A percentile compares a stretch with the other conserved stretches of the same genome.
These are phyloP conservation scores for Phytopythium litorale DNA, from an alignment of 352 stramenopile genomes.

Conservation along the genomic window DNA sequence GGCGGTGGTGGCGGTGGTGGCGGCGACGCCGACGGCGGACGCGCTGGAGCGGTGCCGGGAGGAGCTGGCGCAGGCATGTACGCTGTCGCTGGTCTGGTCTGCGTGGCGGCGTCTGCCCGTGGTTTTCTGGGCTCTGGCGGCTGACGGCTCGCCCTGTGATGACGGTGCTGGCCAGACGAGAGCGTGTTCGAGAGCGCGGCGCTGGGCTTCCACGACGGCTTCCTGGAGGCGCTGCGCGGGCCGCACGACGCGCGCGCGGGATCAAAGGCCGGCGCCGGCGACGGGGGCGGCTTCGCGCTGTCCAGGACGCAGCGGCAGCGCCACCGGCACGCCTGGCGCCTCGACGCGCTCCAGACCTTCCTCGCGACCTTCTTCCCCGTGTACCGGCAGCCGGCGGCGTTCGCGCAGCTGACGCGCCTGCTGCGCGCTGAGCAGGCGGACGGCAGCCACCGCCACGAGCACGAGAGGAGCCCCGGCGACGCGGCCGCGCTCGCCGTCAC, in stretches of 20 bases:
- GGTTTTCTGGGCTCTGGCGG: not conserved
- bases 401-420: conserved; percentile 18
- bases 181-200: conserved; percentile 5
- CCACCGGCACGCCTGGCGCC: conserved; percentile 18
- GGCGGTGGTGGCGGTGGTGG: not conserved
- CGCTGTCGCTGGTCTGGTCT: not conserved
- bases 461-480: not conserved
- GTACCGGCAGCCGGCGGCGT: conserved; percentile 24
- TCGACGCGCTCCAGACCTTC: conserved; percentile 25
- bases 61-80: conserved; percentile 8
- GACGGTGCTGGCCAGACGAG: not conserved
- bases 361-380: conserved; percentile 28
- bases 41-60: not conserved
- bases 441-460: not conserved
- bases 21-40: not conserved
- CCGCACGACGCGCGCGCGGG: conserved; percentile 17
- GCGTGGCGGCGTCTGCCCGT: not conserved
- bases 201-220: conserved; percentile 34
- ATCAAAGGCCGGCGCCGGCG: conserved; percentile 1
- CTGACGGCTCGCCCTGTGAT: not conserved
- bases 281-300: conserved; percentile 3
- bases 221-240: conserved; percentile 28
- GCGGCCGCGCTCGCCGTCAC: conserved; percentile 4
- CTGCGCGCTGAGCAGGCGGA: not conserved
- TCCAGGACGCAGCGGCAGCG: conserved; percentile 5